Percentiles rank a stretch among this genome's conserved stretches.
phyloP scores from a whole-genome alignment of 495 filamentous ascomycete species.

The Xylaria scruposa region DNA sequence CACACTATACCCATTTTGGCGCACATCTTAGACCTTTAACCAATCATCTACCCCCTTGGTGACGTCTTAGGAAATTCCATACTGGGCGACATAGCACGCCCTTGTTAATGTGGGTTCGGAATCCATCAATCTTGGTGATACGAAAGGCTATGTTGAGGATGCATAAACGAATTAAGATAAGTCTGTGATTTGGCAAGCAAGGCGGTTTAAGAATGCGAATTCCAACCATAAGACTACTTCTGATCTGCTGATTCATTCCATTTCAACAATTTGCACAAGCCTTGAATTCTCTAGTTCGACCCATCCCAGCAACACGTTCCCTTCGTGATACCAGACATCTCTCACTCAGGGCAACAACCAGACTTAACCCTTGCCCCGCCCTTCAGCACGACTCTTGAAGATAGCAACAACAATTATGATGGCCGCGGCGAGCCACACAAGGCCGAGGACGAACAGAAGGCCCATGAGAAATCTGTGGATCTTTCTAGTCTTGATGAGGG shows the following conservation, averaged over 20 bases:
- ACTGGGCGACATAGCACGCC: background rate
- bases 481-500: background rate
- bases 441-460: background rate
- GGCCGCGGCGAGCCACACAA: background rate
- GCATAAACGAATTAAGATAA: background rate
- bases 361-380: background rate
- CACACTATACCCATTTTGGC: background rate
- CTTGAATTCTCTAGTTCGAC: background rate
- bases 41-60: background rate
- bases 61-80: constrained; percentile 14
- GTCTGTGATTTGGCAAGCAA: background rate
- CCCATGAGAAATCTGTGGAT: background rate
- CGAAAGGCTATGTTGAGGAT: background rate
- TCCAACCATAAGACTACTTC: background rate
- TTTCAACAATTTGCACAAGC: background rate
- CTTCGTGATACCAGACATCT: background rate
- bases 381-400: background rate
- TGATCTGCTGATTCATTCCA: background rate
- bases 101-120: background rate
- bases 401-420: background rate
- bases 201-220: background rate
- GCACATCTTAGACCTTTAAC: background rate
- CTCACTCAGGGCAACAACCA: background rate
- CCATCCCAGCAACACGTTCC: background rate
- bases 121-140: background rate